Percentiles rank a stretch among this genome's conserved stretches.
Evolutionary conservation across 225 moss, liverwort and hornwort species (phyloP).

Genomic region (Physcomitrium patens): DNA sequence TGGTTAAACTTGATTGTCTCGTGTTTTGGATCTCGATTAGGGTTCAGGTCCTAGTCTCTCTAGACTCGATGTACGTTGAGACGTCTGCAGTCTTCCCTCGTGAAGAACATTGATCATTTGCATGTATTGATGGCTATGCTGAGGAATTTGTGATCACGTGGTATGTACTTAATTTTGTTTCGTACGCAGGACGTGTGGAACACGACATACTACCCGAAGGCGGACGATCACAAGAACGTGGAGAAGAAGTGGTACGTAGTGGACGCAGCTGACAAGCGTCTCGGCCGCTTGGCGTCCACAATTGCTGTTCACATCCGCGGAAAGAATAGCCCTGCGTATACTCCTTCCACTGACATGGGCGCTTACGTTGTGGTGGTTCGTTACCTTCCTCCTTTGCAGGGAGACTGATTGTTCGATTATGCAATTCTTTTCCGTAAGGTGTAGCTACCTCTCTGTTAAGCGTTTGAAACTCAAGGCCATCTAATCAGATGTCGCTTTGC

Average conservation of each 20-base stretch:
- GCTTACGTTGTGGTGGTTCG: conserved; percentile 82
- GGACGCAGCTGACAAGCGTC: conserved; percentile 79
- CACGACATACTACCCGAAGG: conserved; percentile 81
- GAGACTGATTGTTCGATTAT: neutral
- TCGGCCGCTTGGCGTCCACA: conserved; percentile 76
- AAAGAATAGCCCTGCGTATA: conserved; percentile 68
- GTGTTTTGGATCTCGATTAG: no score
- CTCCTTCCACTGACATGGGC: conserved; percentile 80
- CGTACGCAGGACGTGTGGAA: conserved; percentile 76
- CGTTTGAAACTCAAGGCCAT: neutral
- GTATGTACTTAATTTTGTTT: neutral
- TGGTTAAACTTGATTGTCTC: no score
- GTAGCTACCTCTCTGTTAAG: no score
- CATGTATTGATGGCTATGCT: no score
- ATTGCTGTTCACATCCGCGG: conserved; percentile 80
- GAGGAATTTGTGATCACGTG: neutral
- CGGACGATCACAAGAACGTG: conserved; percentile 70
- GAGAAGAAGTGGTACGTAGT: conserved; percentile 91
- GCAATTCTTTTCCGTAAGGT: neutral
- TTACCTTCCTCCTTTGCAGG: neutral
- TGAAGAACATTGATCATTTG: no score
- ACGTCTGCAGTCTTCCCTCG: no score
- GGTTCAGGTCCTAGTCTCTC: no score
- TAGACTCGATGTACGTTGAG: no score
- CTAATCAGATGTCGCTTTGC: neutral